These are phyloP conservation scores for Jamesozyma hellenica DNA, from an alignment of 805 yeast genomes.

Conservation along the genomic window DNA sequence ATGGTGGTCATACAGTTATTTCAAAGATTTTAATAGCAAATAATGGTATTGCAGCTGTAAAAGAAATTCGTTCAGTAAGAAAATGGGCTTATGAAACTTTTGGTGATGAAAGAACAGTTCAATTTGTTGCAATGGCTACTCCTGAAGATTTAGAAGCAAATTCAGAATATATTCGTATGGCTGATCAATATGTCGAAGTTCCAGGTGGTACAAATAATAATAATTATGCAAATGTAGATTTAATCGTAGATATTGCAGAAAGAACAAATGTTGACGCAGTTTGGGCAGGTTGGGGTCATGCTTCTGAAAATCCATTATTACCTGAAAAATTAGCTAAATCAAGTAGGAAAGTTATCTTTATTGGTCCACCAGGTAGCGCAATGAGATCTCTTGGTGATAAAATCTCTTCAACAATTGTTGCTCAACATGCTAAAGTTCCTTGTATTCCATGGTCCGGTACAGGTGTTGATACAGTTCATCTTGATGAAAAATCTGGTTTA, in stretches of 20 bases:
- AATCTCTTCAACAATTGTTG: constrained; percentile 94
- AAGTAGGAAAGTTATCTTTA: constrained; percentile 79
- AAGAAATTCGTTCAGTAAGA: constrained; percentile 92
- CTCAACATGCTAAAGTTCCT: constrained; percentile 96
- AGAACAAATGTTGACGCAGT: constrained; percentile 95
- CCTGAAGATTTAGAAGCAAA: constrained; percentile 98
- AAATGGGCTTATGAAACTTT: constrained; percentile 99
- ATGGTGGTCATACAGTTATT: constrained; percentile 93
- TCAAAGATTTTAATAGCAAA: constrained; percentile 85
- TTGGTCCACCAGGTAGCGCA: constrained; percentile 98
- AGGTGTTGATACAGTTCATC: constrained; percentile 73
- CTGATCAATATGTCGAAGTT: constrained; percentile 95
- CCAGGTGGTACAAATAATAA: constrained; percentile 99
- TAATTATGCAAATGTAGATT: constrained; percentile 94
- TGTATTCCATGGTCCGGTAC: constrained; percentile 99
- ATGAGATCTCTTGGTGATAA: constrained; percentile 99
- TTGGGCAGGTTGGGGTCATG: constrained; percentile 99
- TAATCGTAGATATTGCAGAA: constrained; percentile 95
- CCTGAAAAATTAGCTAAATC: constrained; percentile 95
- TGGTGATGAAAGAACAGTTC: constrained; percentile 87
- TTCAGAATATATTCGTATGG: constrained; percentile 97
- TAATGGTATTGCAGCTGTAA: constrained; percentile 98
- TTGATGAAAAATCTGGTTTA: constrained; percentile 60
- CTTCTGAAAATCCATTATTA: constrained; percentile 92
- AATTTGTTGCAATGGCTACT: constrained; percentile 97